phyloP scores from a whole-genome alignment of 129 eudicot species.

The Arctium lappa region DNA sequence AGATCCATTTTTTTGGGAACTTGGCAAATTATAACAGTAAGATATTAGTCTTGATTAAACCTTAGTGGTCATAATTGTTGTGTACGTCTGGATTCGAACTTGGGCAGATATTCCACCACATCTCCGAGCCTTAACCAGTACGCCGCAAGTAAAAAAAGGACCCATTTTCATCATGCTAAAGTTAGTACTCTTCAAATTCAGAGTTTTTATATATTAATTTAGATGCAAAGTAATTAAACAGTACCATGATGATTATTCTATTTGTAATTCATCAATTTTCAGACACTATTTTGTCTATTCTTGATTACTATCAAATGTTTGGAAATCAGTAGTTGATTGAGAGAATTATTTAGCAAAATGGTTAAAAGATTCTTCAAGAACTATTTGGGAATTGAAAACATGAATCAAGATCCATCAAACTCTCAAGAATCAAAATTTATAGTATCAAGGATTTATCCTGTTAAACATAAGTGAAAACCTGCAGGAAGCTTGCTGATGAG shows the following conservation, averaged over 20 bases:
- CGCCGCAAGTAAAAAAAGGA: background rate
- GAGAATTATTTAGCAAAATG: background rate
- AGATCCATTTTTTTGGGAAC: too few relatives aligned
- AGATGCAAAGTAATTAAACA: background rate
- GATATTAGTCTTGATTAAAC: too few relatives aligned
- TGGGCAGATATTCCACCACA: too few relatives aligned
- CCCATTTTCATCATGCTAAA: slow-evolving; percentile 9
- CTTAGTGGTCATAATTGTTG: too few relatives aligned
- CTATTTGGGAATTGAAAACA: background rate
- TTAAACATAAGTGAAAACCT: background rate
- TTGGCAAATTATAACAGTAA: too few relatives aligned
- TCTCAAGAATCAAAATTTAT: too few relatives aligned
- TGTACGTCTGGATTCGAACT: too few relatives aligned
- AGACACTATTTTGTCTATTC: background rate
- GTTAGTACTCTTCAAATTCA: background rate
- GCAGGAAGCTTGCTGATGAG: background rate
- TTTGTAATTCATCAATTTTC: background rate
- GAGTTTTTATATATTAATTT: background rate
- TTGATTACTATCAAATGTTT: background rate
- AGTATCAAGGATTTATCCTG: too few relatives aligned
- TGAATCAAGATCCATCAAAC: background rate
- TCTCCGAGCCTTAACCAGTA: too few relatives aligned
- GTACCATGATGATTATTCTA: background rate
- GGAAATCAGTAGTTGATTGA: background rate
- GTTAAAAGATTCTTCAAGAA: background rate